These are phyloP conservation scores for Blastobotrys aristatus DNA, from an alignment of 1,139 yeast genomes.

Conservation along the genomic window DNA sequence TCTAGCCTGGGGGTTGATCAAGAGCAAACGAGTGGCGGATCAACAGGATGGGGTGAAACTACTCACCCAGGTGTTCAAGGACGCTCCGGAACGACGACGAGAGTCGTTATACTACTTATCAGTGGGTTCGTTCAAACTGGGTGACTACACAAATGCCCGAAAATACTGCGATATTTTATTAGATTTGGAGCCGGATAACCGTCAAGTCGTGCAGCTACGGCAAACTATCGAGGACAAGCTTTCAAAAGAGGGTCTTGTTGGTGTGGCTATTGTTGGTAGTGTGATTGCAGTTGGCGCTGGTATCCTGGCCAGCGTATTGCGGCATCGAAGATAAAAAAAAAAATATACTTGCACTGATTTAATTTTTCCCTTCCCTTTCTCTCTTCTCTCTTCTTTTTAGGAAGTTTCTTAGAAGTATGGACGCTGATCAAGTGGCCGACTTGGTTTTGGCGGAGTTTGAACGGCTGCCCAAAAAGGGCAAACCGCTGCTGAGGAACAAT, in stretches of 20 bases:
- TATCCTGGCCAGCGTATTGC: conserved; percentile 52
- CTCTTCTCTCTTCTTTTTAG: neutral
- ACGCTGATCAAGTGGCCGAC: conserved; percentile 31
- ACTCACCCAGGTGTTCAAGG: conserved; percentile 68
- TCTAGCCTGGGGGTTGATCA: conserved; percentile 93
- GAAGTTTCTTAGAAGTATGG: neutral
- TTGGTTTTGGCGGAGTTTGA: conserved; percentile 34
- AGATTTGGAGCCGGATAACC: conserved; percentile 74
- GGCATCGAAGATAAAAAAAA: conserved; percentile 16
- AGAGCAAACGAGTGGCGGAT: conserved; percentile 54
- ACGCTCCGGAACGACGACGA: conserved; percentile 75
- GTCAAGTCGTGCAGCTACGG: conserved; percentile 68
- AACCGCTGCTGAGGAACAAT: conserved; percentile 56
- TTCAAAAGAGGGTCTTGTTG: conserved; percentile 81
- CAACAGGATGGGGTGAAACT: conserved; percentile 77
- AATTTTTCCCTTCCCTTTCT: neutral
- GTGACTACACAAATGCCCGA: conserved; percentile 82
- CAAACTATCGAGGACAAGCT: conserved; percentile 78
- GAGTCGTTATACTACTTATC: conserved; percentile 87
- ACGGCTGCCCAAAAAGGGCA: conserved; percentile 43
- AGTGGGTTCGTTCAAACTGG: conserved; percentile 81
- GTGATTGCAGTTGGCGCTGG: conserved; percentile 80
- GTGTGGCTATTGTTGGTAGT: conserved; percentile 82
- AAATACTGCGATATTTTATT: conserved; percentile 76
- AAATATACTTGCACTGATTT: neutral